Conservation (phyloP, 2,329 filamentous ascomycete species). For the Colletotrichum somersetense region DNA sequence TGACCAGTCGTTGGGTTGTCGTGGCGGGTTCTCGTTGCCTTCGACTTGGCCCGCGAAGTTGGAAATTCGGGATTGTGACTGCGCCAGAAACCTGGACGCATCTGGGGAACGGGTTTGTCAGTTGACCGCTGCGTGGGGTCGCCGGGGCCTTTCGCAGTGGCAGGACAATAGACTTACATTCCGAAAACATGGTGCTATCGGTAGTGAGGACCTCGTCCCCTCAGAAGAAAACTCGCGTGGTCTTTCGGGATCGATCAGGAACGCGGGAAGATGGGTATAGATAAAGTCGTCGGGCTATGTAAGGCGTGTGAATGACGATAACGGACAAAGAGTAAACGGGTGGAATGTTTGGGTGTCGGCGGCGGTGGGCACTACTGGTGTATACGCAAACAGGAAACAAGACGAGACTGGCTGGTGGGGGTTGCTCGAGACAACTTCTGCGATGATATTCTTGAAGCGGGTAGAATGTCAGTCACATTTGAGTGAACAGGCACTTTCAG, state of each 20-base stretch:
- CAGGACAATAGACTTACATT: slow-evolving; percentile 74
- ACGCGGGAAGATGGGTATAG: slow-evolving; percentile 28
- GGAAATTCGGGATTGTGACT: slow-evolving; percentile 92
- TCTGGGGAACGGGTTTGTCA: slow-evolving; percentile 66
- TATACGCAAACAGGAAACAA: slow-evolving; percentile 38
- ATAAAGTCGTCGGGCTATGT: slow-evolving; percentile 29
- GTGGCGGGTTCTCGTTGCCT: slow-evolving; percentile 53
- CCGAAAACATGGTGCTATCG: slow-evolving; percentile 68
- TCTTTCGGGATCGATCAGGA: slow-evolving; percentile 12
- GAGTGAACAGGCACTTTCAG: neutral
- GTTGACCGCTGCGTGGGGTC: slow-evolving; percentile 18
- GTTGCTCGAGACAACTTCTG: neutral
- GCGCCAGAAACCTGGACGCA: slow-evolving; percentile 95
- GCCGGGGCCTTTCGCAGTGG: slow-evolving; percentile 41
- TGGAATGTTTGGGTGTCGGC: slow-evolving; percentile 38
- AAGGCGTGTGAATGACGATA: slow-evolving; percentile 32
- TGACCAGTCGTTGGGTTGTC: slow-evolving; percentile 53
- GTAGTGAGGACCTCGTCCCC: slow-evolving; percentile 41
- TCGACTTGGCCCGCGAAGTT: slow-evolving; percentile 72
- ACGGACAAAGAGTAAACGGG: slow-evolving; percentile 33
- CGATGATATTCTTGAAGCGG: neutral
- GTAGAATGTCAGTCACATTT: slow-evolving; percentile 7
- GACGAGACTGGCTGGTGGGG: neutral
- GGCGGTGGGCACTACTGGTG: slow-evolving; percentile 23
- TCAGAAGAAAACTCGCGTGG: slow-evolving; percentile 25